A percentile compares a stretch with the other conserved stretches of the same genome.
phyloP scores from a whole-genome alignment of 75 land plant species.

The Cupressus sempervirens region DNA sequence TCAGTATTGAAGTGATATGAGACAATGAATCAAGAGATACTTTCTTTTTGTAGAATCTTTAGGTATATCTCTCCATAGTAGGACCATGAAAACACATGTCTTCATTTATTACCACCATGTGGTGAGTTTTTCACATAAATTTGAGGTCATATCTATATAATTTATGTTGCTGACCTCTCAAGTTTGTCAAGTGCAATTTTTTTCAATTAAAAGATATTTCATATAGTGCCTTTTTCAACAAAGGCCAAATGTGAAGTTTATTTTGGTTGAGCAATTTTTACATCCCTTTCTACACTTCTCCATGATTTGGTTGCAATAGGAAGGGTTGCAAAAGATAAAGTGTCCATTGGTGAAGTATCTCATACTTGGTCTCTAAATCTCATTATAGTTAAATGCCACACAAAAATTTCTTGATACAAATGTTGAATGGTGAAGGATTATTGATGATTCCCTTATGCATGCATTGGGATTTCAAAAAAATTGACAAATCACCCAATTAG shows the following conservation, averaged over 20 bases:
- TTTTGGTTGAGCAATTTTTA: background rate
- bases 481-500: too few species aligned
- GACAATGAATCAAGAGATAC: constrained; percentile 15
- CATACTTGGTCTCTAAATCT: background rate
- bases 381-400: constrained; percentile 7
- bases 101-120: constrained; percentile 45
- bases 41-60: constrained; percentile 53
- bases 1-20: constrained; percentile 75
- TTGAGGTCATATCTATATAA: background rate
- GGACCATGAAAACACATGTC: constrained; percentile 77
- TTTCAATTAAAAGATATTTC: background rate
- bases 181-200: background rate
- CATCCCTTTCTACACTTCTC: background rate
- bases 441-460: constrained; percentile 8
- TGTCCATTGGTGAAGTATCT: background rate
- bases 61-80: constrained; percentile 81
- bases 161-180: background rate
- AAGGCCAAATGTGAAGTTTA: background rate
- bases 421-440: constrained; percentile 11
- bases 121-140: constrained; percentile 8
- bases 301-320: background rate
- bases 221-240: background rate
- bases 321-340: too few species aligned
- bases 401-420: background rate
- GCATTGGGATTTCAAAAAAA: constrained; percentile 4